Conservation (phyloP, 768 basidiomycete genomes). For the Hypholoma sublateritium region DNA sequence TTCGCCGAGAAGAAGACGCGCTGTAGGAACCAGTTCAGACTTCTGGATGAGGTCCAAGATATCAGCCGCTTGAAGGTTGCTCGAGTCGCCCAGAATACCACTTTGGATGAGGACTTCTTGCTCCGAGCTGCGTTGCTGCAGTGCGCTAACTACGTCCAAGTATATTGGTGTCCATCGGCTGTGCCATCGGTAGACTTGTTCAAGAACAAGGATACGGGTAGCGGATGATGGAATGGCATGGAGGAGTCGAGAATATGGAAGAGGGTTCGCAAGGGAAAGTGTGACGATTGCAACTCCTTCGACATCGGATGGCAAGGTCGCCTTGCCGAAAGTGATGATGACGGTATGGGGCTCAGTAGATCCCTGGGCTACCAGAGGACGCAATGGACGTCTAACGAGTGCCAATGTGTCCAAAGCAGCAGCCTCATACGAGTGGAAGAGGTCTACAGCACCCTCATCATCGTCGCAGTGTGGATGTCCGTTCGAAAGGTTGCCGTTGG, state of each 20-base stretch:
- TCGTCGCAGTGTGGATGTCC: constrained; percentile 13
- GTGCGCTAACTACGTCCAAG: constrained; percentile 72
- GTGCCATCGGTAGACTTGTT: constrained; percentile 75
- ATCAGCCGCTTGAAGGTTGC: constrained; percentile 38
- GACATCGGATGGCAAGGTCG: constrained; percentile 39
- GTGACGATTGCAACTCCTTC: constrained; percentile 66
- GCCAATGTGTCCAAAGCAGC: constrained; percentile 65
- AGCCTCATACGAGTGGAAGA: constrained; percentile 65
- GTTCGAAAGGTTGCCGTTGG: constrained; percentile 17
- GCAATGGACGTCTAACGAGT: constrained; percentile 59
- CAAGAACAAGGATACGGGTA: constrained; percentile 74
- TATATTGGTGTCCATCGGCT: constrained; percentile 88
- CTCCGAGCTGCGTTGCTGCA: constrained; percentile 58
- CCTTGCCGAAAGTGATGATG: constrained; percentile 67
- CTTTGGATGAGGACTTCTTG: constrained; percentile 57
- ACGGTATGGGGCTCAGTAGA: constrained; percentile 60
- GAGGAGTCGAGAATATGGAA: constrained; percentile 60
- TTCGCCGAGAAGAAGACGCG: constrained; percentile 51
- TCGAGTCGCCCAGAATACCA: constrained; percentile 56
- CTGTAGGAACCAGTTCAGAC: constrained; percentile 33
- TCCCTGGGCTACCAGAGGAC: constrained; percentile 54
- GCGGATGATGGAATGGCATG: constrained; percentile 59
- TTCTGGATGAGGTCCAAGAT: constrained; percentile 53
- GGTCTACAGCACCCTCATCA: constrained; percentile 23
- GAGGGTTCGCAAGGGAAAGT: constrained; percentile 68